A percentile compares a stretch with the other conserved stretches of the same genome.
phyloP scores from a whole-genome alignment of 2,329 filamentous ascomycete genomes.

The Paracorniculantispora psalliotae region DNA sequence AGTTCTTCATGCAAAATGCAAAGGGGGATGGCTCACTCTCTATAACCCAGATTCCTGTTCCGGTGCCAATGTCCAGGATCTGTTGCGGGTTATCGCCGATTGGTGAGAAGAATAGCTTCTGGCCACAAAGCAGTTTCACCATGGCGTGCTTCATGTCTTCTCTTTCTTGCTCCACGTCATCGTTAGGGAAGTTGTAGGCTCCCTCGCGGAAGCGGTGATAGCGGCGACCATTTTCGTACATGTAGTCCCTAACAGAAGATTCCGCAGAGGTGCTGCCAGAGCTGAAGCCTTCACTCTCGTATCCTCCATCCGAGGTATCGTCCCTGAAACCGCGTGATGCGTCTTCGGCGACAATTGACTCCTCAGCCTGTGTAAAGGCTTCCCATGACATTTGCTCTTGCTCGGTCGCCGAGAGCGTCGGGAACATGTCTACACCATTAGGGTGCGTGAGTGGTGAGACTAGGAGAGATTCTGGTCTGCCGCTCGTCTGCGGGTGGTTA shows the following conservation, averaged over 20 bases:
- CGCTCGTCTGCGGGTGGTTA: background rate
- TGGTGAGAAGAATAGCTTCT: conserved; percentile 48
- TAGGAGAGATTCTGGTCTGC: conserved; percentile 19
- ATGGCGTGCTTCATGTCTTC: conserved; percentile 54
- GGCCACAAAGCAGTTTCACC: conserved; percentile 43
- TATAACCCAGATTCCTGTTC: conserved; percentile 56
- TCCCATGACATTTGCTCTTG: conserved; percentile 33
- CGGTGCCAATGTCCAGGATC: conserved; percentile 54
- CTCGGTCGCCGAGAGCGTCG: conserved; percentile 29
- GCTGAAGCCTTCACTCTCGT: conserved; percentile 32
- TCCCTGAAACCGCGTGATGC: conserved; percentile 20
- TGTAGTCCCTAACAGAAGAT: conserved; percentile 44
- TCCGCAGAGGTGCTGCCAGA: conserved; percentile 34
- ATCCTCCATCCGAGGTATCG: conserved; percentile 31
- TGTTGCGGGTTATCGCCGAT: conserved; percentile 42
- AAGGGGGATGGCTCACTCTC: conserved; percentile 37
- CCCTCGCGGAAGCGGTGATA: conserved; percentile 54
- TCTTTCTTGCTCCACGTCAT: conserved; percentile 54
- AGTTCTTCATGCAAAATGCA: background rate
- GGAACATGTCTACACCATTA: conserved; percentile 34
- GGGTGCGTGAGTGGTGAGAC: conserved; percentile 32
- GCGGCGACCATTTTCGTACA: conserved; percentile 52
- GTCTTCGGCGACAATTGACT: conserved; percentile 32
- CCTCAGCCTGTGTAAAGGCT: conserved; percentile 32
- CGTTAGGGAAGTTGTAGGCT: conserved; percentile 54